A percentile compares a stretch with the other conserved stretches of the same genome.
These are phyloP conservation scores for Suillus subaureus DNA, from an alignment of 768 basidiomycete genomes.

Conservation along the genomic window DNA sequence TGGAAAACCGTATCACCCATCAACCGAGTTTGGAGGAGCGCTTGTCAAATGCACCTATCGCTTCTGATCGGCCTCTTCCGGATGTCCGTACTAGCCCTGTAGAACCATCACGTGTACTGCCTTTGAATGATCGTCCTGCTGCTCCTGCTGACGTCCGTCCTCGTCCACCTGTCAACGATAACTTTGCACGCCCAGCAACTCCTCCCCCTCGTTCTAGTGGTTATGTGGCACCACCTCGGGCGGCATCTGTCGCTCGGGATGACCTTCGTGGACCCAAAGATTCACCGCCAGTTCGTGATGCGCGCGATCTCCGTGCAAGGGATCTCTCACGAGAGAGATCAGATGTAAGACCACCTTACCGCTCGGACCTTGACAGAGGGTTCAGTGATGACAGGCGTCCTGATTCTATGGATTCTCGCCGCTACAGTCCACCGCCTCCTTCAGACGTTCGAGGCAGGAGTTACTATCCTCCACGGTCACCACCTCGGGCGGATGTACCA, in stretches of 20 bases:
- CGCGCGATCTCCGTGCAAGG: constrained; percentile 34
- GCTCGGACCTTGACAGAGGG: constrained; percentile 41
- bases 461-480: constrained; percentile 35
- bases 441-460: constrained; percentile 37
- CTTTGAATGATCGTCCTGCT: constrained; percentile 17
- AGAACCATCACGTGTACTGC: constrained; percentile 12
- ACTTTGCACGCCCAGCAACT: constrained; percentile 21
- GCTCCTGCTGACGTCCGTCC: constrained; percentile 21
- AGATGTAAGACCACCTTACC: constrained; percentile 32
- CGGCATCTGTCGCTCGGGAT: constrained; percentile 35
- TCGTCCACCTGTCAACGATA: constrained; percentile 14
- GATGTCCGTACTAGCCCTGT: constrained; percentile 20
- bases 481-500: constrained; percentile 27
- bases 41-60: constrained; percentile 36
- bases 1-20: constrained; percentile 23
- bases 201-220: constrained; percentile 15
- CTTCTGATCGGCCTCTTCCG: constrained; percentile 22
- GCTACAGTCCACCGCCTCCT: constrained; percentile 35
- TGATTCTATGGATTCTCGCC: constrained; percentile 36
- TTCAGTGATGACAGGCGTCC: constrained; percentile 40
- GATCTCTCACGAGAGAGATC: constrained; percentile 41
- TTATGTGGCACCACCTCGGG: constrained; percentile 19
- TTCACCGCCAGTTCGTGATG: constrained; percentile 17
- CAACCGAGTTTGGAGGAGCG: constrained; percentile 45
- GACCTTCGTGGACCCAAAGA: constrained; percentile 36